Evolutionary conservation across 257 asterid genomes (phyloP), one percentile per base, ranked within the genome.

Genomic region (Solanum sitiens): DNA sequence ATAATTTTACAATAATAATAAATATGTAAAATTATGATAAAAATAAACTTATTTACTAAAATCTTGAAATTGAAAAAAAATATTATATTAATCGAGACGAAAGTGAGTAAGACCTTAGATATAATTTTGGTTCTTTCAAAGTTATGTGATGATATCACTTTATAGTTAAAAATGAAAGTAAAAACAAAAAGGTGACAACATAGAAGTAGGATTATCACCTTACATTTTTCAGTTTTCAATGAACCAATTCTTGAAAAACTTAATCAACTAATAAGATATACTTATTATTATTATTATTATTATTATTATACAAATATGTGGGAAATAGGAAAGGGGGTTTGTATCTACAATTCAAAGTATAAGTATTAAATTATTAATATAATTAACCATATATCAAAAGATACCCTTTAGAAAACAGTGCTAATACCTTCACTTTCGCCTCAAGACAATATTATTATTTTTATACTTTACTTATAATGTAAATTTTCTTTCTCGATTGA

Each of bases 401-500:
- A 84, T 88, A 42, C 87, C 63, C 59, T 44, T 33, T 88, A 63
- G 85, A 86, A 90, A 90, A 91, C 75, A 42, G 91, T 89, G 92
- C 89, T 71, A 61, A 67, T 45, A 68, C 87, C 90, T 25, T 89
- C 90, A 87, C 91, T 88, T 92, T 86, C 47, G 89, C 86, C 89
- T 39, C 79, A 89, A 87, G 85, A 50, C 23, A 87, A 89, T 65
- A 70, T 79, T 87, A 70, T 79, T 87, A 87, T 84, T 79, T 77
- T 79, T 50, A 85, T 53, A 88, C 32, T 45, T n/a, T 37, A 10
- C 53, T 56, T 70, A 59, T 32, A 61, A 25, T 71, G 23, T 13
- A 83, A 59, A 9, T 84, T 72, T 35, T 79, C 45, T 74, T 74
- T 74, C 70, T 82, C 85, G 85, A 82, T 82, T 23, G 70, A 82